Percentiles rank a stretch among this genome's conserved stretches.
Evolutionary conservation across 78 protist species (phyloP).

Genomic region (Dictyostelium firmibasis): DNA sequence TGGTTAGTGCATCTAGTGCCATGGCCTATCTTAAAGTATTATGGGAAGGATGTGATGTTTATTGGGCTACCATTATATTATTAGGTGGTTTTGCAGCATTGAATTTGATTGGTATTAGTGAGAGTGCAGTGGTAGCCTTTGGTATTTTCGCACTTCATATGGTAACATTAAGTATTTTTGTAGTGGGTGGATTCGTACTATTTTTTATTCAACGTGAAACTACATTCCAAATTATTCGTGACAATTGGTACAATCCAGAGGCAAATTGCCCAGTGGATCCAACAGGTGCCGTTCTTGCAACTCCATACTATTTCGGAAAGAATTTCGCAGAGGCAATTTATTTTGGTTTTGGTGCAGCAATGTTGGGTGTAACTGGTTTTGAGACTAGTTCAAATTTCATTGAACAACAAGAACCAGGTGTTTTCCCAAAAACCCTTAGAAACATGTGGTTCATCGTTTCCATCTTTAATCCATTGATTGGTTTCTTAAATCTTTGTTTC

Average conservation of each 20-base stretch:
- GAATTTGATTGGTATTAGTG: constrained; percentile 81
- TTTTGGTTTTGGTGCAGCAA: constrained; percentile 92
- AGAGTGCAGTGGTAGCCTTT: constrained; percentile 86
- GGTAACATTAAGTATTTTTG: constrained; percentile 61
- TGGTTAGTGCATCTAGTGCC: constrained; percentile 78
- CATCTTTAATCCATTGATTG: constrained; percentile 82
- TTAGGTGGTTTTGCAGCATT: constrained; percentile 77
- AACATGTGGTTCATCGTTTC: constrained; percentile 89
- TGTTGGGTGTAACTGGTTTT: constrained; percentile 93
- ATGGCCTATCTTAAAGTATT: constrained; percentile 57
- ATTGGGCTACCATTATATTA: constrained; percentile 64
- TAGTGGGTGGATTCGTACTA: constrained; percentile 40
- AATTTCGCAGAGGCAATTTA: constrained; percentile 65
- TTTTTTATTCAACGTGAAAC: background rate
- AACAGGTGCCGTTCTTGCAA: background rate
- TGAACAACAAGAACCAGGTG: constrained; percentile 92
- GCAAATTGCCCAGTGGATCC: background rate
- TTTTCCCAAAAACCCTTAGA: constrained; percentile 87
- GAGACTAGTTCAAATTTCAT: constrained; percentile 92
- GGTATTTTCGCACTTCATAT: constrained; percentile 85
- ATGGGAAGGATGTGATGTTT: background rate
- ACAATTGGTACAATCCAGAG: constrained; percentile 11
- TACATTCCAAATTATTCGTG: background rate
- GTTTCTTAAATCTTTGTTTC: constrained; percentile 60
- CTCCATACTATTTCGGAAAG: constrained; percentile 1